Conservation (phyloP, 257 asterid genomes). For the Solanum rostratum region DNA sequence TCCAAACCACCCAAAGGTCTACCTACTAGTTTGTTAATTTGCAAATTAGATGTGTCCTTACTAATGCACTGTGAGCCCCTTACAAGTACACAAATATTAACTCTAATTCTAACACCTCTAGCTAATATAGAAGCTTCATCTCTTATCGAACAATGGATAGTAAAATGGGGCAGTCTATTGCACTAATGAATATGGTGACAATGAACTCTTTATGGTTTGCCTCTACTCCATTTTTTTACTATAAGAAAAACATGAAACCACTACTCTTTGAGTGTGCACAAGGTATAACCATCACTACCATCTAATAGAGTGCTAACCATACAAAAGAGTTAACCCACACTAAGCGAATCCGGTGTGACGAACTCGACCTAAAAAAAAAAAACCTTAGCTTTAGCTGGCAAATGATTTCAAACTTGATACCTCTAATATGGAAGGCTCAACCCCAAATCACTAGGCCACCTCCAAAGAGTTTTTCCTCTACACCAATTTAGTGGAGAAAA, state of each 20-base stretch:
- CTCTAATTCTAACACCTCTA: background rate
- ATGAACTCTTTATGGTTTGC: background rate
- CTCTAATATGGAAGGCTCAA: background rate
- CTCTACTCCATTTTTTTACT: background rate
- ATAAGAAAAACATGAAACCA: background rate
- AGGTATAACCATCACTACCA: too few species aligned
- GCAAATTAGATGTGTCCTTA: background rate
- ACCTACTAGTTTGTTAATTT: background rate
- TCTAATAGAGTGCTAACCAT: too few species aligned
- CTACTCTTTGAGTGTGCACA: background rate
- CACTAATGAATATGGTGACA: background rate
- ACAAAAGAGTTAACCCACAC: too few species aligned
- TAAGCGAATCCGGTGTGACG: too few species aligned
- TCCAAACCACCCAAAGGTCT: background rate
- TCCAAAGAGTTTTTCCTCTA: too few species aligned
- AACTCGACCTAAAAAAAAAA: too few species aligned
- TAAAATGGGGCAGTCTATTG: background rate
- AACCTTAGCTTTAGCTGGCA: too few species aligned
- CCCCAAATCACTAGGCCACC: too few species aligned
- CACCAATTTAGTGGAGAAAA: too few species aligned
- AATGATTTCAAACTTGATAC: too few species aligned
- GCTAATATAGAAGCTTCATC: background rate
- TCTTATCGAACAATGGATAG: background rate
- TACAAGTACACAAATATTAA: too few species aligned
- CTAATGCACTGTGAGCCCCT: background rate